These are phyloP conservation scores for Fusarium penzigii DNA, from an alignment of 2,329 filamentous ascomycete species.

Conservation along the genomic window DNA sequence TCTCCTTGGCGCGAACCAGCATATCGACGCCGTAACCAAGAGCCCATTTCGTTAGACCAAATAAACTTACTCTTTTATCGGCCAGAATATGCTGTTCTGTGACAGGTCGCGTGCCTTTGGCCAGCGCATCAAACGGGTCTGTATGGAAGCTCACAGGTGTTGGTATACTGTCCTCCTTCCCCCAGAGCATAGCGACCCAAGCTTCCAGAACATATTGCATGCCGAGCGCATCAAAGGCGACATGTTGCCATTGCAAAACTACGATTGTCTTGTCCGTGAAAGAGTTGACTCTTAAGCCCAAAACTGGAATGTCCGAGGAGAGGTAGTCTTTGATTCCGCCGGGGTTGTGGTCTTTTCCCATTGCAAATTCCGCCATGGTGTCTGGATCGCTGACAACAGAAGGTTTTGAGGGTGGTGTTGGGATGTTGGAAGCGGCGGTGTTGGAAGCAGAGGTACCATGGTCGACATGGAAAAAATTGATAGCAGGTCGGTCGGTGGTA, in stretches of 20 bases:
- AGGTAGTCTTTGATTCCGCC: slow-evolving; percentile 12
- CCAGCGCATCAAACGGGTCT: slow-evolving; percentile 11
- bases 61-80: background rate
- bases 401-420: slow-evolving; percentile 1
- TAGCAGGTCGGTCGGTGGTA: slow-evolving; percentile 7
- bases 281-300: slow-evolving; percentile 10
- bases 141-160: slow-evolving; percentile 1
- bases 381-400: slow-evolving; percentile 11
- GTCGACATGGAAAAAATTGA: slow-evolving; percentile 4
- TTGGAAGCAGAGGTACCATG: slow-evolving; percentile 7
- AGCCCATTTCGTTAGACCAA: slow-evolving; percentile 5
- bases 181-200: slow-evolving; percentile 9
- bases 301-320: background rate
- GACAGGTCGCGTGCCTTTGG: slow-evolving; percentile 3
- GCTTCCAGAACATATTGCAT: slow-evolving; percentile 7
- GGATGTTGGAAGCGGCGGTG: slow-evolving; percentile 5
- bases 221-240: slow-evolving; percentile 4
- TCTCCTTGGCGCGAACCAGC: slow-evolving; percentile 5
- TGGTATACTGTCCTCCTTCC: slow-evolving; percentile 3
- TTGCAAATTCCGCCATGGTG: slow-evolving; percentile 10
- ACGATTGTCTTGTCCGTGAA: slow-evolving; percentile 11
- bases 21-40: slow-evolving; percentile 7
- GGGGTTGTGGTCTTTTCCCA: slow-evolving; percentile 3
- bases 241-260: slow-evolving; percentile 7
- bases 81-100: slow-evolving; percentile 7